Base-by-base conservation (phyloP, 108 stramenopile species). In the Halocafeteria seosinensis region DNA sequence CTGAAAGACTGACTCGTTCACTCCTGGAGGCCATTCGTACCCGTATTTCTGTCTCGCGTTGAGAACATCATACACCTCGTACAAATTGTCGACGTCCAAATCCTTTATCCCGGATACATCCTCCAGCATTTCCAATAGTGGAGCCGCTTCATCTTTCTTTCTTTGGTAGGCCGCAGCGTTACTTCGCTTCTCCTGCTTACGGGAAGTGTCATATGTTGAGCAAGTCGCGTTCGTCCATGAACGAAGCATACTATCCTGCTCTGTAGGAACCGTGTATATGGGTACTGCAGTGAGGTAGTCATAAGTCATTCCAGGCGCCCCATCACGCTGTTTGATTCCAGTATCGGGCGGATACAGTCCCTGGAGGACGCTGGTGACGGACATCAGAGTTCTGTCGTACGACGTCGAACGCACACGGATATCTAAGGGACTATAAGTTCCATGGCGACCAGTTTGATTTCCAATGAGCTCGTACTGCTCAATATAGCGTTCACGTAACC, bases 351-450 rank as follows among this genome's bases (percentile, higher is more conserved):
- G 57, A 35, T 30, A 59, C 27, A 59, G 57, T 2, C 57, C 57
- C 57, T 59, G 57, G 34, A 59, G 5, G 2, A 59, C 6, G 28
- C 21, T 2, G 2, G 34, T 11, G 2, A n/a, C 17, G 17, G 17
- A 35, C n/a, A 17, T 4, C 12, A 59, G 57, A 12, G 57, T 59
- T n/a, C 57, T 59, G 57, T 59, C 57, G 57, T 27, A 59, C 13
- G 34, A 33, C 2, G 57, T 27, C 11, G 57, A 59, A 2, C 57
- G 57, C 21, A 59, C 57, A n/a, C n/a, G n/a, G n/a, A n/a, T n/a
- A n/a, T n/a, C n/a, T n/a, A n/a, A n/a, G n/a, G n/a, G n/a, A n/a
- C n/a, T n/a, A 35, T 59, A 59, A 17, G n/a, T 17, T 17, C 17
- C 17, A n/a, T 47, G 17, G 42, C 42, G 42, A n/a, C 42, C n/a